Base-by-base conservation (phyloP, 192 early-diverging fungal genomes). In the Funneliformis geosporum region DNA sequence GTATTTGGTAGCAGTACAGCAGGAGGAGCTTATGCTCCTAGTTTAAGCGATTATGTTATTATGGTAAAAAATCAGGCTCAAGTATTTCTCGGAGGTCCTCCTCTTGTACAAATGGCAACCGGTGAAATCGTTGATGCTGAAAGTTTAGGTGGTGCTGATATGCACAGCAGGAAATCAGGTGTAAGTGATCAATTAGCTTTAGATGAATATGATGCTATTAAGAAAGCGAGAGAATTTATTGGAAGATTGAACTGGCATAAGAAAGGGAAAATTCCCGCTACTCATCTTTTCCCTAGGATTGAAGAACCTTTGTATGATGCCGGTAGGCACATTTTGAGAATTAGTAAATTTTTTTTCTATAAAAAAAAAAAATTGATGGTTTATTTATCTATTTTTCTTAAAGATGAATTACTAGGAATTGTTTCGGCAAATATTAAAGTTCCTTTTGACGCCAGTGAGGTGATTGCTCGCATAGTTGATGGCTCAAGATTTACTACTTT, bases 1-100 rank as follows among this genome's bases (percentile, higher is more conserved):
- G 91, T 92, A 25, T 92, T 92, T 84, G 91, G 91, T 75, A 90
- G 84, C 59, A 90, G 89, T 38, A 92, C 91, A 59, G 91, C 91
- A 12, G 91, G 91, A 67, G 91, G 91, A 60, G 91, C 91, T 9
- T 92, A 92, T 59, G 84, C 88, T 14, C 90, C 90, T 28, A 87
- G 88, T 59, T 88, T 92, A 89, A 89, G 86, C 78, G 91, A 92
- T 78, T 92, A 90, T 82, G 85, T 86, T 33, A 88, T 92, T 60
- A 86, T 92, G 89, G 90, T 92, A 68, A 90, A 92, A 86, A 88
- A 89, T 60, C 85, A 91, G 73, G 91, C 91, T 42, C 87, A 90
- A 72, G 91, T 92, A 10, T 92, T 91, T 77, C 79, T 92, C 59
- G 91, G 91, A 55, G 91, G 91, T 12, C 91, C 91, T 62, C 91